phyloP scores from a whole-genome alignment of 2,329 filamentous ascomycete genomes.

The Neopestalotiopsis sp. region DNA sequence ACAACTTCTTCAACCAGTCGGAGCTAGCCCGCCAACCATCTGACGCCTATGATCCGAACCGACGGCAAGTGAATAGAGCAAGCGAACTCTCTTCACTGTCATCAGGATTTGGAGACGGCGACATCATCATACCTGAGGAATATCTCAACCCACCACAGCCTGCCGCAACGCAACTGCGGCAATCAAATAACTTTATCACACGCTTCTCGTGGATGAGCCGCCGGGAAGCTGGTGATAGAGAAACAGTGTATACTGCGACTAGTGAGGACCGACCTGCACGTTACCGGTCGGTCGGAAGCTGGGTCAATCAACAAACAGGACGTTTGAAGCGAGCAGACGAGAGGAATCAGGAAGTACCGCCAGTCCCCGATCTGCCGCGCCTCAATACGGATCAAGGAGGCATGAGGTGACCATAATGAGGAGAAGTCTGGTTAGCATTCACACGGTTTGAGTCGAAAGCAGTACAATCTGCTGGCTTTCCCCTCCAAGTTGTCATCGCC shows the following conservation, averaged over 20 bases:
- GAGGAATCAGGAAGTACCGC: conserved; percentile 41
- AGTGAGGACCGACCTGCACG: conserved; percentile 60
- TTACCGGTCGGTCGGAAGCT: conserved; percentile 64
- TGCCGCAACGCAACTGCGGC: conserved; percentile 21
- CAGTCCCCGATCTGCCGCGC: conserved; percentile 39
- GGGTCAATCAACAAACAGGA: conserved; percentile 68
- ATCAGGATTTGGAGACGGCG: conserved; percentile 67
- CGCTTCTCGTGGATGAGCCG: conserved; percentile 44
- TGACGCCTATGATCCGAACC: conserved; percentile 39
- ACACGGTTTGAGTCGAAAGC: not conserved
- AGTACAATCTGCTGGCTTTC: not conserved
- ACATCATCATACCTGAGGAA: conserved; percentile 53
- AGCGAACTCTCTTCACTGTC: conserved; percentile 65
- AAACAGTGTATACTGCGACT: conserved; percentile 57
- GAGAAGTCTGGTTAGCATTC: not conserved
- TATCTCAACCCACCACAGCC: conserved; percentile 19
- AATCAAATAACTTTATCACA: conserved; percentile 25
- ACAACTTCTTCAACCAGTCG: conserved; percentile 44
- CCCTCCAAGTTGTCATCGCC: not conserved
- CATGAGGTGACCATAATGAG: not conserved
- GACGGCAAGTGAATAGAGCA: conserved; percentile 43
- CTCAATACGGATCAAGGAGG: not conserved
- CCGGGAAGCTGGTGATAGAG: conserved; percentile 39
- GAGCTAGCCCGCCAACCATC: conserved; percentile 42
- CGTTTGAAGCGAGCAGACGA: conserved; percentile 54